phyloP scores from a whole-genome alignment of 208 protist species.

The Leishmania turanica region DNA sequence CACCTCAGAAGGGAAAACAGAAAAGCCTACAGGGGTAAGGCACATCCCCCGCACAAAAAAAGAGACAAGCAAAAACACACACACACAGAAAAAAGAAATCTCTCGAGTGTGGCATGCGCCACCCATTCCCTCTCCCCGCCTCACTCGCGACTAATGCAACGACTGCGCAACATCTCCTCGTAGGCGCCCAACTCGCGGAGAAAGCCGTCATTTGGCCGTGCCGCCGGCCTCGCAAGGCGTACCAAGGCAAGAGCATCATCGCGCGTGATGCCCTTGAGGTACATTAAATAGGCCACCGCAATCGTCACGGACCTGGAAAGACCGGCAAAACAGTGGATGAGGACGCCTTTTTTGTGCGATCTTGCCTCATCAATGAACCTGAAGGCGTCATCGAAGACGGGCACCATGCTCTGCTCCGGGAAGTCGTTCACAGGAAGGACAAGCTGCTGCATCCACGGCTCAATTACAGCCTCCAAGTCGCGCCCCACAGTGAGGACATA shows the following conservation, averaged over 20 bases:
- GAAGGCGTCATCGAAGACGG: conserved; percentile 71
- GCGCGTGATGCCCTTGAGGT: conserved; percentile 47
- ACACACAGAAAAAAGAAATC: neutral
- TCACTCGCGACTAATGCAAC: conserved; percentile 1
- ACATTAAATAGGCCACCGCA: conserved; percentile 88
- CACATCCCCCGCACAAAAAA: neutral
- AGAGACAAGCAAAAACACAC: neutral
- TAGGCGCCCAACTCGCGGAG: conserved; percentile 45
- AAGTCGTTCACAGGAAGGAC: conserved; percentile 79
- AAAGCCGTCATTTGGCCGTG: conserved; percentile 87
- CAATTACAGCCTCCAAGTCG: conserved; percentile 63
- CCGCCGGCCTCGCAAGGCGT: conserved; percentile 60
- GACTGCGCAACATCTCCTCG: conserved; percentile 32
- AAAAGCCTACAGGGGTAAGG: neutral
- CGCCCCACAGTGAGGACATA: conserved; percentile 81
- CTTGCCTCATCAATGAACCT: conserved; percentile 81
- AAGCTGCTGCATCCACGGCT: conserved; percentile 81
- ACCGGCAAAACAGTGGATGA: conserved; percentile 92
- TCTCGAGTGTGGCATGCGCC: too few relatives aligned
- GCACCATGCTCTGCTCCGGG: conserved; percentile 63
- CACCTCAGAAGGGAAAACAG: neutral
- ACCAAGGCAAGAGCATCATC: conserved; percentile 76
- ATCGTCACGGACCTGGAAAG: conserved; percentile 89
- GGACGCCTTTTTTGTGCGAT: conserved; percentile 55
- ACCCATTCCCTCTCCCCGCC: neutral